These are phyloP conservation scores for Hypoxylon sp. DNA, from an alignment of 2,329 filamentous ascomycete species.

Conservation along the genomic window DNA sequence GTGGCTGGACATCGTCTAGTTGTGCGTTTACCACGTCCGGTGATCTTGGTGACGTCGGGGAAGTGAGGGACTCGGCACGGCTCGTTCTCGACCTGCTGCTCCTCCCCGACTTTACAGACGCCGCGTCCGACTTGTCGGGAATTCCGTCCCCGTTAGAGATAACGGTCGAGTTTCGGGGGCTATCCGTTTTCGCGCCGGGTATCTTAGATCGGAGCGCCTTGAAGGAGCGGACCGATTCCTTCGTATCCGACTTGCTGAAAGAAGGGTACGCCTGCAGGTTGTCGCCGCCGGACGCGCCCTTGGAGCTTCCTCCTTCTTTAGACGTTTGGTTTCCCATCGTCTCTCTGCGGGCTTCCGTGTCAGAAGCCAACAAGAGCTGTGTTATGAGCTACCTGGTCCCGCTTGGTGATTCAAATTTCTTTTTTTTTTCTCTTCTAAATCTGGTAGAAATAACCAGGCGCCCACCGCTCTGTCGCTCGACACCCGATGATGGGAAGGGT, in stretches of 20 bases:
- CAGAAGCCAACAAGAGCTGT: constrained; percentile 10
- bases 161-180: constrained; percentile 78
- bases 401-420: constrained; percentile 14
- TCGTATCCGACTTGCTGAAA: constrained; percentile 90
- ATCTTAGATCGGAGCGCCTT: constrained; percentile 89
- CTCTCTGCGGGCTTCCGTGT: constrained; percentile 22
- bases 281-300: constrained; percentile 57
- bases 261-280: constrained; percentile 84
- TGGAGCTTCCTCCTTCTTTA: constrained; percentile 62
- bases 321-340: constrained; percentile 81
- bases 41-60: constrained; percentile 52
- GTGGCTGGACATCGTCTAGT: constrained; percentile 63
- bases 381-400: background rate
- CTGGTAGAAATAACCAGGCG: constrained; percentile 36
- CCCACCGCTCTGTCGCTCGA: constrained; percentile 39
- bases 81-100: constrained; percentile 63
- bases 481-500: constrained; percentile 33
- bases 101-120: constrained; percentile 75
- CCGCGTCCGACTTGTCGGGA: constrained; percentile 74
- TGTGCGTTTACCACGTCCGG: constrained; percentile 53
- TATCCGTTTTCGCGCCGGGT: constrained; percentile 78
- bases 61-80: constrained; percentile 54
- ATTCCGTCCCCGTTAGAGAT: constrained; percentile 66
- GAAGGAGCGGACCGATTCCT: constrained; percentile 88
- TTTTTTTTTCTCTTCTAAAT: too few relatives aligned